These are phyloP conservation scores for Cladorrhinum sp. DNA, from an alignment of 2,329 filamentous ascomycete genomes.

Conservation along the genomic window DNA sequence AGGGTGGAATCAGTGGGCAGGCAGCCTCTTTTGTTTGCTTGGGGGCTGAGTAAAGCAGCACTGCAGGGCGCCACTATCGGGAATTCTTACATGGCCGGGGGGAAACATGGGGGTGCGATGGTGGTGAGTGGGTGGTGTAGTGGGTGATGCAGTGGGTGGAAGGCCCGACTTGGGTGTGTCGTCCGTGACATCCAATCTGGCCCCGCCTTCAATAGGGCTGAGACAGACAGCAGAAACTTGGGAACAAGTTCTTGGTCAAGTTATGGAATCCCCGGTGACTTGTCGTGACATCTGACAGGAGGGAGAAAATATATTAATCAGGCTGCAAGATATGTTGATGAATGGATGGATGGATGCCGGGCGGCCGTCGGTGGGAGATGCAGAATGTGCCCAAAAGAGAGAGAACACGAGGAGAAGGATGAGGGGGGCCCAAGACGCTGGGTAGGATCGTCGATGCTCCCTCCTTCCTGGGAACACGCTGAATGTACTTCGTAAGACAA, in stretches of 20 bases:
- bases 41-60: conserved; percentile 15
- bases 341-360: not conserved
- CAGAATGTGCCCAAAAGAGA: not conserved
- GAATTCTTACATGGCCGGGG: conserved; percentile 12
- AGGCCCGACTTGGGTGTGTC: conserved; percentile 1
- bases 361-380: not conserved
- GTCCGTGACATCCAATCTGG: not conserved
- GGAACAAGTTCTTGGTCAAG: too few species aligned
- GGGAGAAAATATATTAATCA: conserved; percentile 1
- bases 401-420: not conserved
- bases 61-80: conserved; percentile 17
- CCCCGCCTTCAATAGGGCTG: conserved; percentile 17
- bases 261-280: not conserved
- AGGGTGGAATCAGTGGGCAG: conserved; percentile 10
- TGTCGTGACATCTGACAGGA: not conserved
- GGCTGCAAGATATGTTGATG: not conserved
- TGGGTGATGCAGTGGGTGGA: not conserved
- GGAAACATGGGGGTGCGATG: not conserved
- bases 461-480: not conserved
- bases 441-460: conserved; percentile 3
- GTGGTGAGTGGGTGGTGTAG: not conserved
- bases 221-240: conserved; percentile 7
- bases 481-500: not conserved
- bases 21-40: conserved; percentile 21
- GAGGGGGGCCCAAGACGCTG: not conserved